Evolutionary conservation across 495 filamentous ascomycete genomes (phyloP), one percentile per base, ranked within the genome.

Genomic region (Aspergillus incahuasiensis): DNA sequence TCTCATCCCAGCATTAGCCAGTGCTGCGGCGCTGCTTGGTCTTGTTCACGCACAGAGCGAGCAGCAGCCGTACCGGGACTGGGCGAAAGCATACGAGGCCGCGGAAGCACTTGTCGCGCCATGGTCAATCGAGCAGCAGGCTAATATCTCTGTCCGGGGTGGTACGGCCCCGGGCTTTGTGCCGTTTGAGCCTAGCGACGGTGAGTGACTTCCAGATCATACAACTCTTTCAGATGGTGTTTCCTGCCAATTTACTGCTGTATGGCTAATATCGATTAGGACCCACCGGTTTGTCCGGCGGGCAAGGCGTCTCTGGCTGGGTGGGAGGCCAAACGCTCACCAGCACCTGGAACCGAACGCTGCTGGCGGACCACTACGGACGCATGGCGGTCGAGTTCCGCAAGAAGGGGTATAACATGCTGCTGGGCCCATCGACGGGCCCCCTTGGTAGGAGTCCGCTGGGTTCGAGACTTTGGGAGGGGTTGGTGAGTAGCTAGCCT

Each of bases 381-480:
- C 32, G 32, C 3, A 83, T 87, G 76, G 83, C 78, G 13, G 69
- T 65, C 1, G 83, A 86, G 62, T 87, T 81, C 65, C 76, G 72
- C 21, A 73, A 53, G 22, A 79, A 81, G 55, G 84, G 85, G 15
- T 74, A 71, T 44, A 68, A 86, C 57, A 67, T 87, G 0, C 58
- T 73, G 1, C 74, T 87, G 0, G 83, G 82, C 0, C 85, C 84
- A 4, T 32, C 20, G 0, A 21, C 25, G 59, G 87, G 88, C 16
- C 86, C 86, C 5, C 58, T 89, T 8, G 91, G 91, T 12, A 74
- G 88, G 13, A 77, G 89, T 62, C 88, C 88, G 0, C 81, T 80
- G 22, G 91, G 90, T 30, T 91, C 91, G 0, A 74, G 91, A 15
- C 92, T 90, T 61, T 95, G 90, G 90, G 91, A 95, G 71, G 88